Evolutionary conservation across 75 land plant species (phyloP).

Genomic region (Pseudotsuga menziesii): DNA sequence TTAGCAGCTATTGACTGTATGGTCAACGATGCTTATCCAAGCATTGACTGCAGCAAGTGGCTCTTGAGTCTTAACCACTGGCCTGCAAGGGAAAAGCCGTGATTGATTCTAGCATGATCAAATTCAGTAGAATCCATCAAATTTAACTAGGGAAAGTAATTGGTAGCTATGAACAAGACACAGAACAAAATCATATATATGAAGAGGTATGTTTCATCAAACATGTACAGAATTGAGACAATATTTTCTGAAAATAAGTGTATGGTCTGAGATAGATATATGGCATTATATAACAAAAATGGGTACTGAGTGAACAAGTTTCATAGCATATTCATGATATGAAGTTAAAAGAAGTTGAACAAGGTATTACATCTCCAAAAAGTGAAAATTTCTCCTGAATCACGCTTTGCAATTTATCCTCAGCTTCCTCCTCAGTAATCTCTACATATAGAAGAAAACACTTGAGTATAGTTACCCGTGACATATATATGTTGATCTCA

Average conservation of each 20-base stretch:
- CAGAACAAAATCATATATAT: neutral
- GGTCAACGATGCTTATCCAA: no score
- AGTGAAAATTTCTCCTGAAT: conserved; percentile 81
- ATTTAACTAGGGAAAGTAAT: no score
- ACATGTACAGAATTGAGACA: neutral
- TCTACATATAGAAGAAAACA: conserved; percentile 27
- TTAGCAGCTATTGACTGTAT: no score
- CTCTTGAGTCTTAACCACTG: no score
- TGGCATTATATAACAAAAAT: neutral
- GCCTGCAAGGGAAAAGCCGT: no score
- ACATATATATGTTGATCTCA: neutral
- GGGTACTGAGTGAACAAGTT: neutral
- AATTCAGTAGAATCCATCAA: no score
- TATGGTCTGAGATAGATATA: neutral
- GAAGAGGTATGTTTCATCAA: neutral
- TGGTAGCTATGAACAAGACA: neutral
- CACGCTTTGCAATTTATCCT: conserved; percentile 70
- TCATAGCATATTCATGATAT: neutral
- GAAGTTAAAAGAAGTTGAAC: neutral
- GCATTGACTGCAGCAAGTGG: no score
- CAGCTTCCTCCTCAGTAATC: conserved; percentile 80
- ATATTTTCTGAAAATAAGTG: neutral
- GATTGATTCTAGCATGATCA: no score
- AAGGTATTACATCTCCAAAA: conserved; percentile 68
- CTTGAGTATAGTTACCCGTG: neutral